Conservation (phyloP, 2,329 filamentous ascomycete genomes). For the Macrophomina tecta region DNA sequence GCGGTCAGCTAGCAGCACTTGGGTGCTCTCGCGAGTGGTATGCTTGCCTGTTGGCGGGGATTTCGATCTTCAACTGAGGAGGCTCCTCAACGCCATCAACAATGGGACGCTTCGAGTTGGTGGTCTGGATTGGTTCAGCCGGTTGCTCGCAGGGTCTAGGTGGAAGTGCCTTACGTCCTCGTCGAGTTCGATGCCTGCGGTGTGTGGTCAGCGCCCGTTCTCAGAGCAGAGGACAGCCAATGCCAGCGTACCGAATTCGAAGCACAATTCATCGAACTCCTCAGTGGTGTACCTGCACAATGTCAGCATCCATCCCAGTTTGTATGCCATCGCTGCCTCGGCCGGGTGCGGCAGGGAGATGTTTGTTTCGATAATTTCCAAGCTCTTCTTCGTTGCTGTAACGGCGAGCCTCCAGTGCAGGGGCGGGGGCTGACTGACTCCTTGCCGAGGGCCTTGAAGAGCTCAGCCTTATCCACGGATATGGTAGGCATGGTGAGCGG, state of each 20-base stretch:
- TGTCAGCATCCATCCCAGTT: conserved; percentile 13
- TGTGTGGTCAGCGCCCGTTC: conserved; percentile 25
- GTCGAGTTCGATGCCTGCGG: conserved; percentile 82
- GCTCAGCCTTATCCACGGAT: conserved; percentile 91
- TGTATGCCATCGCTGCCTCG: neutral
- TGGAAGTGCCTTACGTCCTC: conserved; percentile 68
- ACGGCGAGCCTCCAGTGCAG: neutral
- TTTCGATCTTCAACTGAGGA: conserved; percentile 96
- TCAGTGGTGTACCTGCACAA: conserved; percentile 78
- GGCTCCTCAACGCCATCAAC: conserved; percentile 82
- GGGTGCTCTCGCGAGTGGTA: neutral
- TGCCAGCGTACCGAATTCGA: conserved; percentile 77
- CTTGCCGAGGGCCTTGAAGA: conserved; percentile 90
- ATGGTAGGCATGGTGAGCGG: conserved; percentile 88
- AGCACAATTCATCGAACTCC: conserved; percentile 96
- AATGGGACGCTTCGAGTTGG: conserved; percentile 73
- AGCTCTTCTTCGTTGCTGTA: conserved; percentile 14
- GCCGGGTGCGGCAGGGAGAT: neutral
- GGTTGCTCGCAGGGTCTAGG: conserved; percentile 21
- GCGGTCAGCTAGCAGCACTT: conserved; percentile 32
- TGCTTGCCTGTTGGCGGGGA: conserved; percentile 86
- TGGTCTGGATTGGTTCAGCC: conserved; percentile 57
- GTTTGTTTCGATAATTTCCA: neutral
- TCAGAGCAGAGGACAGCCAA: conserved; percentile 9
- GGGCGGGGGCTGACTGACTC: conserved; percentile 63